Conservation (phyloP, 345 rosid species). For the Mercurialis annua region DNA sequence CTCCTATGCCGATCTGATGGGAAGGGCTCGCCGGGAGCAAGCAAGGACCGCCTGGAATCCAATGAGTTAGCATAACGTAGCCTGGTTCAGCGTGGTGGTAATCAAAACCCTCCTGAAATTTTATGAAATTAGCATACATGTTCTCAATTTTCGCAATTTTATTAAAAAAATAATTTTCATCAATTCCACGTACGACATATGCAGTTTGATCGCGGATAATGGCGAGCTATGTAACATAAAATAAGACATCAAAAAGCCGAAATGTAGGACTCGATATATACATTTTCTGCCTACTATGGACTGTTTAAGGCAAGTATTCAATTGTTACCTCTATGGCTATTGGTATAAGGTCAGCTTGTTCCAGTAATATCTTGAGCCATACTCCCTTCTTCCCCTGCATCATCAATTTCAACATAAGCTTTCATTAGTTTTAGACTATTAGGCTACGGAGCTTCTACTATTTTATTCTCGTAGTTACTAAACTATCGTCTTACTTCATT, state of each 20-base stretch:
- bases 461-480: too few species aligned
- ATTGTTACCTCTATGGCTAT: conserved; percentile 41
- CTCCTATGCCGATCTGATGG: conserved; percentile 49
- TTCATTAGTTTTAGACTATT: background rate
- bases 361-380: conserved; percentile 41
- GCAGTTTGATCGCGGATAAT: too few species aligned
- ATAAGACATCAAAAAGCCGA: too few species aligned
- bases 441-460: too few species aligned
- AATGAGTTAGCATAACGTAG: conserved; percentile 46
- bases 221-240: too few species aligned
- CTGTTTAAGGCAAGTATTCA: background rate
- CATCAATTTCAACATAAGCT: background rate
- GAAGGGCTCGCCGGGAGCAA: conserved; percentile 49
- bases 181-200: too few species aligned
- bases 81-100: conserved; percentile 57
- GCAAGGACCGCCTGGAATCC: conserved; percentile 50
- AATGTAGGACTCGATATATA: too few species aligned
- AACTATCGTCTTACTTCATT: too few species aligned
- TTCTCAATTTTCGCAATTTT: background rate
- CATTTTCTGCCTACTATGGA: background rate
- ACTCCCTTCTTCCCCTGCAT: conserved; percentile 45
- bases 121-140: background rate
- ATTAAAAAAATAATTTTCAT: background rate
- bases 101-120: conserved; percentile 41
- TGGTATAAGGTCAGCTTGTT: conserved; percentile 47